A percentile compares a stretch with the other conserved stretches of the same genome.
Evolutionary conservation across 139 green algal genomes (phyloP).

Genomic region (Coelastrella sp.): DNA sequence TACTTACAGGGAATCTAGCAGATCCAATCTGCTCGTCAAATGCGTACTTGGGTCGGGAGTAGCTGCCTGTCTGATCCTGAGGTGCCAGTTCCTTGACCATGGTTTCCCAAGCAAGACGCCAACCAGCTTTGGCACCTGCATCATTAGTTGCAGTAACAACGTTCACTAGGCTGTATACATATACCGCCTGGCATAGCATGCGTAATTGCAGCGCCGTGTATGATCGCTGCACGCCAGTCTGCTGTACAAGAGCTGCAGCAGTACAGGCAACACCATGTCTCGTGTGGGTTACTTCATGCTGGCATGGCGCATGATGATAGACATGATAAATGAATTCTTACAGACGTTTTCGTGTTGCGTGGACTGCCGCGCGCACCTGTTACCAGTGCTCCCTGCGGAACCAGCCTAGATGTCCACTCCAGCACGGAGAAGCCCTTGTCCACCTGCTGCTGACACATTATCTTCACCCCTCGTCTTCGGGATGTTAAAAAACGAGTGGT

Average conservation of each 20-base stretch:
- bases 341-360: too few species aligned
- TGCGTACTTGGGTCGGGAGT: conserved; percentile 77
- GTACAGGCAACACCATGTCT: too few species aligned
- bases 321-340: too few species aligned
- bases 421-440: conserved; percentile 69
- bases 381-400: conserved; percentile 84
- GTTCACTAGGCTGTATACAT: too few species aligned
- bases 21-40: conserved; percentile 75
- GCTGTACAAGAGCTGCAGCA: neutral
- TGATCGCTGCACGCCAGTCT: too few species aligned
- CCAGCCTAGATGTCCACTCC: conserved; percentile 76
- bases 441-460: conserved; percentile 9
- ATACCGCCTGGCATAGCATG: too few species aligned
- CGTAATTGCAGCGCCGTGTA: too few species aligned
- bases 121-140: conserved; percentile 79
- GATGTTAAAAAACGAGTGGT: too few species aligned
- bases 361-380: too few species aligned
- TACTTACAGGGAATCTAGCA: conserved; percentile 67
- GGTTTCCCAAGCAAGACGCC: conserved; percentile 78
- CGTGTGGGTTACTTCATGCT: too few species aligned
- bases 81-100: conserved; percentile 92
- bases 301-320: too few species aligned
- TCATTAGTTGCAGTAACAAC: neutral
- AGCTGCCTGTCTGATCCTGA: conserved; percentile 68
- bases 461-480: too few species aligned